Evolutionary conservation across 129 eudicot genomes (phyloP).

Genomic region (Ambrosia trifida): DNA sequence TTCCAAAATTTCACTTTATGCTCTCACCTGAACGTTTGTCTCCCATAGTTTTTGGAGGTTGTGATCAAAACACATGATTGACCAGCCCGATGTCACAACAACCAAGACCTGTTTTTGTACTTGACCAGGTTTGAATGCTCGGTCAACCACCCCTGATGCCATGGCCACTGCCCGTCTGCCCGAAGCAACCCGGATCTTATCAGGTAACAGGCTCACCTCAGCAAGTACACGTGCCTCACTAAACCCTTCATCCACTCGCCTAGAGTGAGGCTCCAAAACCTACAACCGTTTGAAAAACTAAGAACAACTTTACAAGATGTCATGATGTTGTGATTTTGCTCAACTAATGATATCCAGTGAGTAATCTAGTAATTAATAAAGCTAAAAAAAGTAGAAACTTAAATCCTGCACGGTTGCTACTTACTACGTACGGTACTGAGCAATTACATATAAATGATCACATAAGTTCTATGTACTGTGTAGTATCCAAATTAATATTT

Average conservation of each 20-base stretch:
- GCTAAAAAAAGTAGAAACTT: background rate
- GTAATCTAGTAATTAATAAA: background rate
- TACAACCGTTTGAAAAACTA: constrained; percentile 17
- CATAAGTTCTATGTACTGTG: background rate
- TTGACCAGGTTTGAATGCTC: constrained; percentile 62
- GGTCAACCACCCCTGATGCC: constrained; percentile 91
- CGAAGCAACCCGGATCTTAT: constrained; percentile 82
- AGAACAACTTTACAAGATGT: constrained; percentile 14
- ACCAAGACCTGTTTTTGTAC: constrained; percentile 88
- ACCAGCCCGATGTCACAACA: constrained; percentile 97
- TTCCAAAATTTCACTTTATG: constrained; percentile 9
- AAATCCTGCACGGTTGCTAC: background rate
- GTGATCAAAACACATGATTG: constrained; percentile 97
- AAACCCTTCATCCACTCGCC: constrained; percentile 93
- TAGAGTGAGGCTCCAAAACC: constrained; percentile 89
- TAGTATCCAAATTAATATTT: background rate
- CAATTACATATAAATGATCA: background rate
- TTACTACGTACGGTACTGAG: background rate
- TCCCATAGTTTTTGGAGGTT: constrained; percentile 96
- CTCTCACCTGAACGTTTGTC: constrained; percentile 71
- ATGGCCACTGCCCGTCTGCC: constrained; percentile 98
- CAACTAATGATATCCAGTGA: constrained; percentile 1
- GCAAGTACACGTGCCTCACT: constrained; percentile 88
- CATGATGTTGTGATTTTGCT: background rate
- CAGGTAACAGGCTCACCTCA: constrained; percentile 82